Base-by-base conservation (phyloP, 2,329 filamentous ascomycete genomes). In the Hysterium pulicare region DNA sequence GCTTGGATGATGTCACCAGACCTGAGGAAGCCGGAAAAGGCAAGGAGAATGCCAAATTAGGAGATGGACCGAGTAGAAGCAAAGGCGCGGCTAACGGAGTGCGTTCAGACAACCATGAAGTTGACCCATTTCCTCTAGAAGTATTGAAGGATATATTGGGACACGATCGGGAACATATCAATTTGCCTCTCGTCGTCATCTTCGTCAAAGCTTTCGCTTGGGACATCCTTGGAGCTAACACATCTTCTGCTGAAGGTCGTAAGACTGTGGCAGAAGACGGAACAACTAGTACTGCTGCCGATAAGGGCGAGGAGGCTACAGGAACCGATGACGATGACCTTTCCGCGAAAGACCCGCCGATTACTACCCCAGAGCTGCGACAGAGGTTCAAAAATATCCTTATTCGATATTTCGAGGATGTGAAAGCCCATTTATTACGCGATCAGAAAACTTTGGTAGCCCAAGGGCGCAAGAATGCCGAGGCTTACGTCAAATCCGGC, bases 171-270 rank as follows among this genome's bases (percentile, higher is more conserved):
- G 91, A 98, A 54, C 93, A 97, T 61, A 75, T 82, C 42, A 98
- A 97, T 60, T 71, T 98, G 33, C 90, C 93, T 1, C 73, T 98
- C 34, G 85, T 96, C 5, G 93, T 97, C 39, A 79, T 95, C 11
- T 98, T 98, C 60, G 90, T 95, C 53, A 98, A 96, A 71, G 84
- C 87, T 15, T 98, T 97, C 58, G 85, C 86, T 49, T 98, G 91
- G 90, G 94, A 98, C 69, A 81, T 97, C 26, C 71, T 98, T 11
- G 93, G 93, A 2, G 81, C 90, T 20, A 90, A 84, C 57, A 71
- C 82, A 22, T 71, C 79, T 10, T 81, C 81, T 33, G 77, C 83
- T 6, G 89, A 95, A 47, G 83, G 86, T n/a, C 83, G 90, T 44
- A 95, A 90, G 69, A 83, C 79, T 9, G 83, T 91, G 9, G 86